Evolutionary conservation across 2,329 filamentous ascomycete genomes (phyloP).

Genomic region (Aspergillus nomiae): DNA sequence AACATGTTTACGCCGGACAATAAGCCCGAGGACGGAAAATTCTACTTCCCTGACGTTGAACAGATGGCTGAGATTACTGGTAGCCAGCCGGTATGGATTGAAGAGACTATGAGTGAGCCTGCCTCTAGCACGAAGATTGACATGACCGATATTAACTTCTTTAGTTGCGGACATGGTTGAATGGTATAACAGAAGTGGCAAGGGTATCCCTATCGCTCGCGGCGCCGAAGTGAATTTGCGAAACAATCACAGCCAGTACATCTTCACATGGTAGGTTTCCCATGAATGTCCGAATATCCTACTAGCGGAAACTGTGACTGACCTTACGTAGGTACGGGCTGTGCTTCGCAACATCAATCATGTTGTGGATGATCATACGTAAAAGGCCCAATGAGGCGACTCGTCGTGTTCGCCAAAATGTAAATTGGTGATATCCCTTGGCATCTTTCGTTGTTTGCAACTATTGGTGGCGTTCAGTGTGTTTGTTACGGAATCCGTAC

Average conservation of each 20-base stretch:
- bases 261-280: constrained; percentile 85
- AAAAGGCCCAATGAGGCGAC: constrained; percentile 76
- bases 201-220: constrained; percentile 87
- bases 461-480: constrained; percentile 42
- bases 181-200: constrained; percentile 72
- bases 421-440: constrained; percentile 62
- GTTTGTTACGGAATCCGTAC: constrained; percentile 11
- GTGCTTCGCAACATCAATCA: constrained; percentile 81
- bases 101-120: constrained; percentile 83
- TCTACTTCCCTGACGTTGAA: constrained; percentile 91
- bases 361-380: constrained; percentile 94
- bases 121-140: constrained; percentile 1
- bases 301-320: constrained; percentile 17
- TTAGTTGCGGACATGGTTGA: constrained; percentile 77
- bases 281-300: not conserved
- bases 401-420: constrained; percentile 74
- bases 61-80: constrained; percentile 86
- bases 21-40: constrained; percentile 76
- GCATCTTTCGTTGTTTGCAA: constrained; percentile 14
- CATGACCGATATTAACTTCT: constrained; percentile 14
- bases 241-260: constrained; percentile 98
- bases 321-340: constrained; percentile 73
- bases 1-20: constrained; percentile 97
- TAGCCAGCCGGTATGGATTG: constrained; percentile 89
- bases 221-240: constrained; percentile 86